These are phyloP conservation scores for Dryas drummondii DNA, from an alignment of 306 rosid genomes.

Conservation along the genomic window DNA sequence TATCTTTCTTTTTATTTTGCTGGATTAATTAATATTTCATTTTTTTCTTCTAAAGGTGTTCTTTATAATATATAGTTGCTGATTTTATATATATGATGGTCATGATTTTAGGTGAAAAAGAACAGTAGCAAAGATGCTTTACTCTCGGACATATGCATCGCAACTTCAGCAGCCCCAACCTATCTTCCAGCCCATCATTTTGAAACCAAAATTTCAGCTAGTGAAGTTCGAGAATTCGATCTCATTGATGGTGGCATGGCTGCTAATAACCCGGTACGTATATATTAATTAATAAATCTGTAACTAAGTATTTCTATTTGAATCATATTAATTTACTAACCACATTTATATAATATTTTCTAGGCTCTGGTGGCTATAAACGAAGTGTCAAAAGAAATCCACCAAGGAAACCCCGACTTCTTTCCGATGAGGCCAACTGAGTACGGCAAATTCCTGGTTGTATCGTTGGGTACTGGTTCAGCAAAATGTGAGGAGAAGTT, in stretches of 20 bases:
- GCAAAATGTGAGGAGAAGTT: constrained; percentile 24
- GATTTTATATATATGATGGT: background rate
- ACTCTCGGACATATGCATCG: constrained; percentile 45
- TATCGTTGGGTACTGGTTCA: constrained; percentile 47
- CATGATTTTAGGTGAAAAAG: constrained; percentile 25
- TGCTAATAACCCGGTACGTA: constrained; percentile 51
- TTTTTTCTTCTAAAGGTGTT: no score
- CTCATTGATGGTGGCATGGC: constrained; percentile 45
- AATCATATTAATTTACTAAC: no score
- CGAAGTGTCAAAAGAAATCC: constrained; percentile 35
- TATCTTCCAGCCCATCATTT: constrained; percentile 41
- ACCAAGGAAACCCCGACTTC: constrained; percentile 33
- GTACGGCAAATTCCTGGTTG: constrained; percentile 29
- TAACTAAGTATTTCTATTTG: background rate
- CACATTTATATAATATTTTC: background rate
- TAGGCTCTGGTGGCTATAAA: constrained; percentile 40
- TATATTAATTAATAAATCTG: no score
- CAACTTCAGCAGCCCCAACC: constrained; percentile 50
- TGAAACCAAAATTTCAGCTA: constrained; percentile 18
- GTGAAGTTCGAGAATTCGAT: constrained; percentile 37
- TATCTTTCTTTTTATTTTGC: no score
- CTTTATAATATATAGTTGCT: background rate
- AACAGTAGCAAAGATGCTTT: constrained; percentile 27
- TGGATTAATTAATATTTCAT: no score
- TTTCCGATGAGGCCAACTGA: constrained; percentile 32